Base-by-base conservation (phyloP, 23 red algal genomes). In the Gracilaria caudata region DNA sequence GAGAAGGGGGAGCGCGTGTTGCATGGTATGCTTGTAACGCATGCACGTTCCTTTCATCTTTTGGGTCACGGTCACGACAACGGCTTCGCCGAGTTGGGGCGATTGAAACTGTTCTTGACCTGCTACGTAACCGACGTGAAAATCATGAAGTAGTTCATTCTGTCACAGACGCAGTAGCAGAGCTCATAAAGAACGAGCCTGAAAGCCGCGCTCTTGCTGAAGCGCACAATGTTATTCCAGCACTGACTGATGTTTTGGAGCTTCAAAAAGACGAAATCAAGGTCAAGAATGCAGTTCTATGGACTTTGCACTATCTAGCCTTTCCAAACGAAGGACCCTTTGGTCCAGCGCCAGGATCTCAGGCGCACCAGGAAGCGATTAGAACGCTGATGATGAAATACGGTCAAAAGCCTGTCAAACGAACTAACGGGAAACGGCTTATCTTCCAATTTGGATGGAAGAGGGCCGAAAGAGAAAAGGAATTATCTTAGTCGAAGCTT, bases 1-100 rank as follows among this genome's bases (percentile, higher is more conserved):
- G 85, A 4, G 85, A 89, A 66, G 63, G 64, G 10, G 85, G 85
- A 56, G 85, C 85, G 14, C 51, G 61, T 44, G 85, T 89, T 24
- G 55, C 71, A 11, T 89, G 85, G n/a, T n/a, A n/a, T n/a, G n/a
- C n/a, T n/a, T n/a, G n/a, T n/a, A n/a, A n/a, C n/a, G n/a, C n/a
- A n/a, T n/a, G n/a, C n/a, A n/a, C n/a, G n/a, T n/a, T n/a, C n/a
- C n/a, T n/a, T n/a, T n/a, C n/a, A n/a, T n/a, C n/a, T n/a, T n/a
- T n/a, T n/a, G n/a, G n/a, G n/a, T n/a, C n/a, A n/a, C n/a, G n/a
- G n/a, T n/a, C n/a, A n/a, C n/a, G n/a, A n/a, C n/a, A n/a, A n/a
- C n/a, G n/a, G n/a, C n/a, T n/a, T n/a, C n/a, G n/a, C n/a, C n/a
- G n/a, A n/a, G n/a, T n/a, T n/a, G n/a, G n/a, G n/a, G n/a, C n/a